These are phyloP conservation scores for Dissophora globulifera DNA, from an alignment of 192 early-diverging fungal species.

Conservation along the genomic window DNA sequence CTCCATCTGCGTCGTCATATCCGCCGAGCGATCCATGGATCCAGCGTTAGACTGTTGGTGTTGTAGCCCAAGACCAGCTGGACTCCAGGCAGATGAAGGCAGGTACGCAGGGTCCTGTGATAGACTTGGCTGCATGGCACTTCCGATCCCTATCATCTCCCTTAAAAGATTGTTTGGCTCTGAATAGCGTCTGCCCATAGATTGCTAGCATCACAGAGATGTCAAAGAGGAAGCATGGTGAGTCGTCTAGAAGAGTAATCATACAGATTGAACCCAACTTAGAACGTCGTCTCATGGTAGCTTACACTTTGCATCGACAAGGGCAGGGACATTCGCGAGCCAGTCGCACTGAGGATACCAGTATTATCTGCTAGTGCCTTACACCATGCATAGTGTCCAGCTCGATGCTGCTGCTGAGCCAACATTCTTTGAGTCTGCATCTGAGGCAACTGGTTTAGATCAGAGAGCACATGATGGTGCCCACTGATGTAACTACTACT, in stretches of 20 bases:
- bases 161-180: slow-evolving; percentile 15
- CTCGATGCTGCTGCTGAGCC: slow-evolving; percentile 35
- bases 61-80: neutral
- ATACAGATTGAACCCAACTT: no score
- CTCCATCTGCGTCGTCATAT: neutral
- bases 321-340: slow-evolving; percentile 13
- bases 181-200: slow-evolving; percentile 27
- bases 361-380: neutral
- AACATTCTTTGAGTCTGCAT: slow-evolving; percentile 32
- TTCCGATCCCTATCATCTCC: neutral
- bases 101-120: neutral
- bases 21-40: neutral
- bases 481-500: no score
- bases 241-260: no score
- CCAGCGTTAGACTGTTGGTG: neutral
- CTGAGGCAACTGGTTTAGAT: slow-evolving; percentile 14
- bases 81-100: neutral
- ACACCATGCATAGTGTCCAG: slow-evolving; percentile 26
- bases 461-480: neutral
- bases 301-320: slow-evolving; percentile 15
- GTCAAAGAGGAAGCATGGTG: no score
- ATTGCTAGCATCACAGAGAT: no score
- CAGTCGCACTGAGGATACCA: neutral
- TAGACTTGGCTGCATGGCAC: neutral
- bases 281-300: no score